These are phyloP conservation scores for Dimargaris xerosporica DNA, from an alignment of 192 early-diverging fungal genomes.

Conservation along the genomic window DNA sequence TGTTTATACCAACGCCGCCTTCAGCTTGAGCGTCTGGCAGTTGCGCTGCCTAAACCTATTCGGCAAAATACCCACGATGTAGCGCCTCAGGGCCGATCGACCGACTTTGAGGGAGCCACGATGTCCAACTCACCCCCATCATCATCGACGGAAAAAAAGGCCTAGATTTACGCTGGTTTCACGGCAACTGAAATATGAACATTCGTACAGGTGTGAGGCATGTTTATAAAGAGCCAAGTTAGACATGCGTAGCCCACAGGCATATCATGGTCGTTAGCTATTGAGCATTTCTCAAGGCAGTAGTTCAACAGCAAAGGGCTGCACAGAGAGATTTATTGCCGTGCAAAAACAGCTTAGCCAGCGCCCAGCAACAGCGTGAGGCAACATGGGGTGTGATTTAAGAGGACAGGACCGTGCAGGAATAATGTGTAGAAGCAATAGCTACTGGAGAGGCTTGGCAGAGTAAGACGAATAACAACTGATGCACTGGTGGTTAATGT, in stretches of 20 bases:
- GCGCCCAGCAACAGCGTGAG: too few species aligned
- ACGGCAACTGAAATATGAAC: not conserved
- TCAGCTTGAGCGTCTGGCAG: not conserved
- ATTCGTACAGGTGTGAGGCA: not conserved
- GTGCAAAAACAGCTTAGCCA: too few species aligned
- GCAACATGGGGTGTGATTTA: too few species aligned
- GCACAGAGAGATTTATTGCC: too few species aligned
- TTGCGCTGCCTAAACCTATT: not conserved
- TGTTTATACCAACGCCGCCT: conserved; percentile 9
- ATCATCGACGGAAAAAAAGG: not conserved
- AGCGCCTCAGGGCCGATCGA: conserved; percentile 4
- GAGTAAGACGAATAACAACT: too few species aligned
- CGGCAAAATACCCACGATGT: not conserved
- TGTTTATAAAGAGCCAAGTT: not conserved
- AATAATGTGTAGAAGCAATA: too few species aligned
- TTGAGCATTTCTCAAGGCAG: too few species aligned
- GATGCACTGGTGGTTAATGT: too few species aligned
- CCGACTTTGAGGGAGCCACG: not conserved
- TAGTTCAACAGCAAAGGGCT: too few species aligned
- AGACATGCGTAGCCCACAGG: not conserved
- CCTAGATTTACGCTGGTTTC: not conserved
- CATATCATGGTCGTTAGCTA: not conserved
- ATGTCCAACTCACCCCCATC: not conserved
- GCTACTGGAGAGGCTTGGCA: too few species aligned
- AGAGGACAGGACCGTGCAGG: too few species aligned